Base-by-base conservation (phyloP, 495 filamentous ascomycete species). In the Penicillium subrubescens region DNA sequence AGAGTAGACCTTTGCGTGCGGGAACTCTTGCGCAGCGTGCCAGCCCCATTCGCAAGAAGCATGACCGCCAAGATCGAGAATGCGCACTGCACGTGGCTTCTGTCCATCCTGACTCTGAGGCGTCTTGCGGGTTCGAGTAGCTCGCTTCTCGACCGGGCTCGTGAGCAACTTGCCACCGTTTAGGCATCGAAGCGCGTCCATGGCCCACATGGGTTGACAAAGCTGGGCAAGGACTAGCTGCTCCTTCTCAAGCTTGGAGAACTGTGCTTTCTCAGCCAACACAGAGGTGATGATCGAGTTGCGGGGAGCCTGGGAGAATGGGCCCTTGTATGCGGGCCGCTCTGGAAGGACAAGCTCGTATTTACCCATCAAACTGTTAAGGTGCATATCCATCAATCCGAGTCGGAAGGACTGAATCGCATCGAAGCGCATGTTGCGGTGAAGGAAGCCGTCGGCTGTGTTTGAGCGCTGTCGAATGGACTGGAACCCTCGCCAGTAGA, bases 31-130 rank as follows among this genome's bases (percentile, higher is more conserved):
- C 0, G 95, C 93, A 34, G 91, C 88, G 73, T 94, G 88, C 95
- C 95, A 99, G 31, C 90, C 96, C 95, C 95, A 99, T 77, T 96
- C 93, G 72, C 92, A 92, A 12, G 90, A 84, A 5, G 87, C 84
- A 71, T 93, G 89, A 46, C 95, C 95, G 23, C 91, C 93, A 34
- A 98, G 87, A 71, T 99, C 95, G 39, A 99, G 84, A 53, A 98
- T 90, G 34, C 92, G 82, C 4, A 80, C 19, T 6, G 65, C 63
- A 25, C 73, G 74, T 33, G 67, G 67, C n/a, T 50, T 61, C 31
- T 21, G 39, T 19, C 33, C 59, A 11, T 64, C 66, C 44, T 43
- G 63, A 34, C 21, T 12, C 29, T 51, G 61, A 23, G 8, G 57
- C 8, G 31, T 52, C 46, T 35, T 59, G 59, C 25, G 61, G 31